These are phyloP conservation scores for Trichoderma aggressivum DNA, from an alignment of 2,329 filamentous ascomycete species.

Conservation along the genomic window DNA sequence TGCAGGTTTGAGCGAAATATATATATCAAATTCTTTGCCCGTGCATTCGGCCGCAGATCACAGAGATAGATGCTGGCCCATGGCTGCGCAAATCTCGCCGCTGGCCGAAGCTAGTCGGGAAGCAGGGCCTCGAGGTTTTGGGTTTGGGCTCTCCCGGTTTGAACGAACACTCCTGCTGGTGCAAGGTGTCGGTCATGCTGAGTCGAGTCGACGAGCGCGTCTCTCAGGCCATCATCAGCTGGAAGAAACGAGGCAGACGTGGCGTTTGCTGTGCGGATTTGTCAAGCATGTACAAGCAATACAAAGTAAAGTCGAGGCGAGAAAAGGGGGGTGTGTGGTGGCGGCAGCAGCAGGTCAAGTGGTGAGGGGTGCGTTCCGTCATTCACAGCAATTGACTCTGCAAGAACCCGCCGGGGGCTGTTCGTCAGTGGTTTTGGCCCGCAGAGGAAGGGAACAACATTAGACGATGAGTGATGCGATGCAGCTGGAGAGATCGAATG, in stretches of 20 bases:
- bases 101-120: not conserved
- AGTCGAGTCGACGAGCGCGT: not conserved
- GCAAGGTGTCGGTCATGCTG: not conserved
- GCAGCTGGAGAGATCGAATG: not conserved
- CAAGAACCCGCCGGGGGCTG: not conserved
- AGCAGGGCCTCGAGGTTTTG: not conserved
- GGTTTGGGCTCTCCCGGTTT: not conserved
- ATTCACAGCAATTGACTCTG: conserved; percentile 9
- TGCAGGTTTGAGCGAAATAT: conserved; percentile 17
- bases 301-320: conserved; percentile 3
- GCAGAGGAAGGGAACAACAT: not conserved
- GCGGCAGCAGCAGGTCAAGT: conserved; percentile 4
- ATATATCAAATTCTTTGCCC: conserved; percentile 7
- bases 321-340: not conserved
- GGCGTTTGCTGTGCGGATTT: not conserved
- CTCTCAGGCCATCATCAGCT: not conserved
- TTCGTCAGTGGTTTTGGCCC: not conserved
- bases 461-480: not conserved
- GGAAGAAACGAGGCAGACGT: not conserved
- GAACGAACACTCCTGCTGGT: not conserved
- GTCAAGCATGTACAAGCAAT: not conserved
- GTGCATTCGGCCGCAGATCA: conserved; percentile 10
- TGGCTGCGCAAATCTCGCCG: conserved; percentile 6
- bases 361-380: conserved; percentile 8
- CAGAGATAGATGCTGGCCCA: conserved; percentile 1